Evolutionary conservation across 73 alveolate species (phyloP).

Genomic region (Paramecium sexaurelia): DNA sequence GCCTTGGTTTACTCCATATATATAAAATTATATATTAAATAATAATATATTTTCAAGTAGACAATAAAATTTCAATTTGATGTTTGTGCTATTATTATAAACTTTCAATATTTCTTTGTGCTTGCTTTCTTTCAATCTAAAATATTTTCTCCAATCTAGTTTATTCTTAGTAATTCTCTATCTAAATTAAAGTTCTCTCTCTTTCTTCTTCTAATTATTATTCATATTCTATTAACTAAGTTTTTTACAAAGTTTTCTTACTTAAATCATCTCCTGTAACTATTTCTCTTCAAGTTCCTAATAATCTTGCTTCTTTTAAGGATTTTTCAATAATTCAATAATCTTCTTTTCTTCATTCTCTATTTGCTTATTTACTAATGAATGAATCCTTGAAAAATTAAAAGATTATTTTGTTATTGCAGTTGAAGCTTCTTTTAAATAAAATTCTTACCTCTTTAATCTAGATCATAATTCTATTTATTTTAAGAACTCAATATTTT

Average conservation of each 20-base stretch:
- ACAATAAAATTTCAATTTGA: background rate
- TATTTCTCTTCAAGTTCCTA: background rate
- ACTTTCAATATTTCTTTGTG: background rate
- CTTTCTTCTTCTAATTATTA: slow-evolving; percentile 8
- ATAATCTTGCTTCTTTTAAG: background rate
- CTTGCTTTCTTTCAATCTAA: background rate
- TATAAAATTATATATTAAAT: too few species aligned
- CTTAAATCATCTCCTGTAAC: background rate
- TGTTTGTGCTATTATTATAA: background rate
- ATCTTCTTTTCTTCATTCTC: background rate
- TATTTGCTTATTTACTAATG: background rate
- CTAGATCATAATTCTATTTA: background rate
- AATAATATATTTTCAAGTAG: background rate
- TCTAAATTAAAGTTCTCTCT: slow-evolving; percentile 1
- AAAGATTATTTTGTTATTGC: background rate
- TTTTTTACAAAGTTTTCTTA: background rate
- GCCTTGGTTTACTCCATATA: background rate
- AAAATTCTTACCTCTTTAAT: background rate
- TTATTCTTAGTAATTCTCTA: slow-evolving; percentile 15
- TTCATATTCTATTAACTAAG: slow-evolving; percentile 11
- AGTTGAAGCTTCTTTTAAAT: background rate
- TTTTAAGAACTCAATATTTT: background rate
- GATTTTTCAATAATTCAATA: background rate
- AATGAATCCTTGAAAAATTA: background rate
- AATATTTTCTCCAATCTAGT: background rate